Evolutionary conservation across 75 land plant genomes (phyloP).

Genomic region (Gnetum montanum): DNA sequence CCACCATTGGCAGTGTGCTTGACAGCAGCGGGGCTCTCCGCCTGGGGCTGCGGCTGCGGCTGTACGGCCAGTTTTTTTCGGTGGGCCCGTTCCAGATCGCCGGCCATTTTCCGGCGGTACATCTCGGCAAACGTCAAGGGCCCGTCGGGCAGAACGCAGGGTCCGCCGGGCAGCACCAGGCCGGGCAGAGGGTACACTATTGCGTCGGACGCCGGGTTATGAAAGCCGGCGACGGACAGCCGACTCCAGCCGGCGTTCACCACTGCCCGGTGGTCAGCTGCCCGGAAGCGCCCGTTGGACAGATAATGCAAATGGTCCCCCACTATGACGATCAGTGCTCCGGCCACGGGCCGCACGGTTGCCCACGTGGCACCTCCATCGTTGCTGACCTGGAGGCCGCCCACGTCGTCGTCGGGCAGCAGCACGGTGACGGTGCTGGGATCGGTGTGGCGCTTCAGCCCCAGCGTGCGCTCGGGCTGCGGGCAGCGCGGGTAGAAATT

Average conservation of each 20-base stretch:
- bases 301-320: conserved; percentile 57
- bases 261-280: conserved; percentile 35
- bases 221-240: conserved; percentile 57
- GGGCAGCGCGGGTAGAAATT: conserved; percentile 65
- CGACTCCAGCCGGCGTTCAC: conserved; percentile 27
- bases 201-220: conserved; percentile 44
- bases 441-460: conserved; percentile 60
- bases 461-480: conserved; percentile 60
- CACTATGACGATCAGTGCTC: conserved; percentile 64
- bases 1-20: too few species aligned
- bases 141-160: conserved; percentile 8
- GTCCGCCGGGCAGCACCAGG: conserved; percentile 11
- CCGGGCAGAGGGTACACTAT: conserved; percentile 29
- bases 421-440: conserved; percentile 56
- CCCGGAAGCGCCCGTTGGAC: conserved; percentile 48
- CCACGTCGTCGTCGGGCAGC: conserved; percentile 61
- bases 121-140: conserved; percentile 55
- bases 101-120: conserved; percentile 52
- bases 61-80: conserved; percentile 24
- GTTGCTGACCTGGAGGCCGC: conserved; percentile 61
- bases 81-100: conserved; percentile 43
- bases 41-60: not conserved
- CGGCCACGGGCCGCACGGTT: conserved; percentile 58
- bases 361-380: conserved; percentile 62
- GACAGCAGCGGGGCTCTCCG: too few species aligned